phyloP scores from a whole-genome alignment of 768 basidiomycete species.

The Amylocystis lapponica region DNA sequence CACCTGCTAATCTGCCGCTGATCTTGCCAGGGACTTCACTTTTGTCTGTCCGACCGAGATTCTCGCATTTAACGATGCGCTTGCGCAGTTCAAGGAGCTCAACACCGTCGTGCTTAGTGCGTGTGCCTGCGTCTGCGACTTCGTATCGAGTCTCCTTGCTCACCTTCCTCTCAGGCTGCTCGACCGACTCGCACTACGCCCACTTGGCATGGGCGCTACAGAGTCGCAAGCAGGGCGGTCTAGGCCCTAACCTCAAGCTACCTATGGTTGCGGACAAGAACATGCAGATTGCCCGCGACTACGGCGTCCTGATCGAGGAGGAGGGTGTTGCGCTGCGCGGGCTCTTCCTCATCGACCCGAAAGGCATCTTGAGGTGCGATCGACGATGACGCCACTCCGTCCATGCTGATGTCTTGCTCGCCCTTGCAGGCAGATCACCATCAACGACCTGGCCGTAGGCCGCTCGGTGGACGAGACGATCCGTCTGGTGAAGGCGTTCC shows the following conservation, averaged over 20 bases:
- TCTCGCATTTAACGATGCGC: constrained; percentile 88
- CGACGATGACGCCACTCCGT: neutral
- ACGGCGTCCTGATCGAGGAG: constrained; percentile 85
- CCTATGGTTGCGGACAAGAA: constrained; percentile 77
- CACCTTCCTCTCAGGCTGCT: constrained; percentile 46
- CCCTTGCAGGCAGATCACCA: constrained; percentile 62
- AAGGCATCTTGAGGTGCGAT: constrained; percentile 62
- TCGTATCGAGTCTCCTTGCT: neutral
- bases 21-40: constrained; percentile 65
- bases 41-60: constrained; percentile 96
- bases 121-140: constrained; percentile 9
- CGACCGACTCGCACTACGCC: constrained; percentile 85
- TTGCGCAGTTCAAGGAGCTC: constrained; percentile 66
- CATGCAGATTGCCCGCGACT: constrained; percentile 78
- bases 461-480: constrained; percentile 92
- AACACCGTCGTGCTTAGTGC: constrained; percentile 73
- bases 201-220: constrained; percentile 86
- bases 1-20: neutral
- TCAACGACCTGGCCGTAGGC: constrained; percentile 94
- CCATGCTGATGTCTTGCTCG: constrained; percentile 1
- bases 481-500: constrained; percentile 90
- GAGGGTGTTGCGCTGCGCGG: constrained; percentile 86
- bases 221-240: constrained; percentile 79
- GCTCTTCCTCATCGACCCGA: constrained; percentile 82
- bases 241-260: constrained; percentile 83